phyloP scores from a whole-genome alignment of 306 rosid species.

The Geum urbanum region DNA sequence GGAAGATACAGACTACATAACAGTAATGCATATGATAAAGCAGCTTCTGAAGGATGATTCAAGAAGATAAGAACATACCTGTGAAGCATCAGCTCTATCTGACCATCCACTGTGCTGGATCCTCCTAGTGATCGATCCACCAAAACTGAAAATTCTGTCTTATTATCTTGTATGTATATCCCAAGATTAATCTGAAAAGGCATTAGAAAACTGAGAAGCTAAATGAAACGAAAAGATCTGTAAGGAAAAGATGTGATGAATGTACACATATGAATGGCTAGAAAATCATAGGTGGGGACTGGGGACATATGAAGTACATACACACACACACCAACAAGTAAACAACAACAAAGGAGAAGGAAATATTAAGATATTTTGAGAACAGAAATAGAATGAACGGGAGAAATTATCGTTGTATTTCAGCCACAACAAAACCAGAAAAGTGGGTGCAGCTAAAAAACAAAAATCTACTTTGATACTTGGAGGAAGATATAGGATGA shows the following conservation, averaged over 20 bases:
- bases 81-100: constrained; percentile 54
- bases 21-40: background rate
- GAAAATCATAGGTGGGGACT: too few relatives aligned
- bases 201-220: background rate
- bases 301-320: too few relatives aligned
- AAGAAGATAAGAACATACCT: constrained; percentile 28
- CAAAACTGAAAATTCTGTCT: constrained; percentile 48
- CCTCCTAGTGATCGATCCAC: constrained; percentile 51
- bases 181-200: constrained; percentile 48
- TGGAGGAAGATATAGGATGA: constrained; percentile 5
- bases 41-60: background rate
- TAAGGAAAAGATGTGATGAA: background rate
- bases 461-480: background rate
- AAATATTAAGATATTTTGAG: too few relatives aligned
- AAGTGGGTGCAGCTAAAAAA: background rate
- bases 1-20: background rate
- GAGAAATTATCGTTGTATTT: too few relatives aligned
- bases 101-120: constrained; percentile 45
- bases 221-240: background rate
- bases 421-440: background rate
- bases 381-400: too few relatives aligned
- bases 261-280: background rate
- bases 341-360: too few relatives aligned
- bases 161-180: constrained; percentile 40
- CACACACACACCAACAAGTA: too few relatives aligned